Percentiles rank a stretch among this genome's conserved stretches.
These are phyloP conservation scores for Epithele typhae DNA, from an alignment of 768 basidiomycete genomes.

Conservation along the genomic window DNA sequence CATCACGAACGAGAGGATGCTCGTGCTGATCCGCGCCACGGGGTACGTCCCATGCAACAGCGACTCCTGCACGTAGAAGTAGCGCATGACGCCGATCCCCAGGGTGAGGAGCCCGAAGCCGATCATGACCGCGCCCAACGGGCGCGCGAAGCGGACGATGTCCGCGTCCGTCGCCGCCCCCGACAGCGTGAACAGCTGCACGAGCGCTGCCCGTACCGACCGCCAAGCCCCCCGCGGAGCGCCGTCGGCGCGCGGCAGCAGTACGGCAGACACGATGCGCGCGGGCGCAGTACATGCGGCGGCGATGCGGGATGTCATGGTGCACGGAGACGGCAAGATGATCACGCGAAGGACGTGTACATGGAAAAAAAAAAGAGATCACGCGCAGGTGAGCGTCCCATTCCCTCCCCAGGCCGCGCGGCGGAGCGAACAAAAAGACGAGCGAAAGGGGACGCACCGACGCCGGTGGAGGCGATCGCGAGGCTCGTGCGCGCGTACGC, in stretches of 20 bases:
- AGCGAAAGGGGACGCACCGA: conserved; percentile 31
- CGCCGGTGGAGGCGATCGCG: conserved; percentile 44
- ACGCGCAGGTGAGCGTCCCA: too few relatives aligned
- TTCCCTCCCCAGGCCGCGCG: not conserved
- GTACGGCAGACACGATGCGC: too few relatives aligned
- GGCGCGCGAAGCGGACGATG: conserved; percentile 32
- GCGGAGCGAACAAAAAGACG: not conserved
- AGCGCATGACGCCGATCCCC: conserved; percentile 29
- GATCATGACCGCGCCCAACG: conserved; percentile 40
- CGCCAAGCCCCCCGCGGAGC: too few relatives aligned
- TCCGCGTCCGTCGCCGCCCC: conserved; percentile 13
- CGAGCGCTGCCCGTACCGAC: conserved; percentile 33
- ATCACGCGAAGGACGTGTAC: not conserved
- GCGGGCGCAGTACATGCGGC: too few relatives aligned
- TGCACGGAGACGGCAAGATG: too few relatives aligned
- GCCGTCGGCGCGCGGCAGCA: too few relatives aligned
- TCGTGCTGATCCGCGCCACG: conserved; percentile 33
- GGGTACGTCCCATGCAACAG: conserved; percentile 37
- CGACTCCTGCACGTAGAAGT: conserved; percentile 36
- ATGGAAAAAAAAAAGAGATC: not conserved
- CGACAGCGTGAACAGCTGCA: conserved; percentile 43
- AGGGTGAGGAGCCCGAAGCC: conserved; percentile 33
- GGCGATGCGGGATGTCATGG: too few relatives aligned
- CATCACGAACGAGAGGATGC: conserved; percentile 28
- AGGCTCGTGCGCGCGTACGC: conserved; percentile 50